These are phyloP conservation scores for Styphnolobium japonicum DNA, from an alignment of 306 rosid genomes.

Conservation along the genomic window DNA sequence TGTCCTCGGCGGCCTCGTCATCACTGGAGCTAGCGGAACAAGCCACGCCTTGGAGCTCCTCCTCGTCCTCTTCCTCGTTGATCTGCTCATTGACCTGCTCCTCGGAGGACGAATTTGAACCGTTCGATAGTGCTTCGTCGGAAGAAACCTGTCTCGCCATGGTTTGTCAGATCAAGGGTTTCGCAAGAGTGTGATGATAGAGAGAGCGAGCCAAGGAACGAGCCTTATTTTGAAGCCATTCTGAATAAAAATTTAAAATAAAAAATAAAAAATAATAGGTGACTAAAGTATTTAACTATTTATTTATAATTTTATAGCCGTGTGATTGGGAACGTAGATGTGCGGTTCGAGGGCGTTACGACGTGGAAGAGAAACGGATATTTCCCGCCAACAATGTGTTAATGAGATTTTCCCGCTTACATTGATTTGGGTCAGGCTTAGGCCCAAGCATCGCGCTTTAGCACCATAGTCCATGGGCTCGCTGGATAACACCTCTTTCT, in stretches of 20 bases:
- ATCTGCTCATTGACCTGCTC: slow-evolving; percentile 56
- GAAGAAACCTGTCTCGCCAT: slow-evolving; percentile 74
- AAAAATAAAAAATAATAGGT: neutral
- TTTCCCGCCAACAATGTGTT: slow-evolving; percentile 68
- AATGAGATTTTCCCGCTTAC: slow-evolving; percentile 51
- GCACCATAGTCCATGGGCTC: neutral
- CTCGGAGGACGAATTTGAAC: slow-evolving; percentile 43
- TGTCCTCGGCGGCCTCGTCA: slow-evolving; percentile 41
- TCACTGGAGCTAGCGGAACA: slow-evolving; percentile 75
- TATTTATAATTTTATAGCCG: too few species aligned
- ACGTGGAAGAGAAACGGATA: slow-evolving; percentile 15
- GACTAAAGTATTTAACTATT: too few species aligned
- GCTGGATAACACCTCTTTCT: neutral
- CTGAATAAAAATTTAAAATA: too few species aligned
- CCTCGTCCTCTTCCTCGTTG: slow-evolving; percentile 77
- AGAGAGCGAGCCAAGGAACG: slow-evolving; percentile 20
- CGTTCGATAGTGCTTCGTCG: slow-evolving; percentile 52
- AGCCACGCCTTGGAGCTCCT: slow-evolving; percentile 90
- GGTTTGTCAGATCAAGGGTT: slow-evolving; percentile 59
- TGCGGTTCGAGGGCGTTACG: slow-evolving; percentile 37
- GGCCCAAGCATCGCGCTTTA: neutral
- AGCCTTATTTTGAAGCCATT: slow-evolving; percentile 18
- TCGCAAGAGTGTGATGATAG: slow-evolving; percentile 18
- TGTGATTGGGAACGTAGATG: slow-evolving; percentile 34
- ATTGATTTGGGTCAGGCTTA: neutral